Evolutionary conservation across 192 early-diverging fungal species (phyloP).

Genomic region (Backusella luteola): DNA sequence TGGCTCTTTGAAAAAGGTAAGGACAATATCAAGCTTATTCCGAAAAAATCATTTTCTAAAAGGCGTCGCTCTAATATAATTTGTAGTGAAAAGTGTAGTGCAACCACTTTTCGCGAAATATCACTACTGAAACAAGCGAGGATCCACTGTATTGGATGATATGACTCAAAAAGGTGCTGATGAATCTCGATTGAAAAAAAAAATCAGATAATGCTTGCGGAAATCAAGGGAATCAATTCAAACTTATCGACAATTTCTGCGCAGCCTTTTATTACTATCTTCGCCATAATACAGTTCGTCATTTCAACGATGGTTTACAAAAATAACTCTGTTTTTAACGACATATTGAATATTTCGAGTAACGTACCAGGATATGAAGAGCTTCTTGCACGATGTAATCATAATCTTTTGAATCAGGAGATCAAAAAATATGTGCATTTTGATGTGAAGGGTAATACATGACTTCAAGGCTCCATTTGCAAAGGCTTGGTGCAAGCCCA

Average conservation of each 20-base stretch:
- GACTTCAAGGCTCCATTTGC: conserved; percentile 83
- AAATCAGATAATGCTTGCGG: conserved; percentile 58
- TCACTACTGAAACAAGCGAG: too few relatives aligned
- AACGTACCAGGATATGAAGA: conserved; percentile 88
- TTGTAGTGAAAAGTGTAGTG: too few relatives aligned
- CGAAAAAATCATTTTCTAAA: too few relatives aligned
- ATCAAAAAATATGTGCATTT: conserved; percentile 74
- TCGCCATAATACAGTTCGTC: conserved; percentile 72
- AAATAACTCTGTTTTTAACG: conserved; percentile 46
- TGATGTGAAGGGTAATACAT: conserved; percentile 52
- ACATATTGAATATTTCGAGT: conserved; percentile 73
- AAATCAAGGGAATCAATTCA: conserved; percentile 63
- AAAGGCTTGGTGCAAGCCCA: conserved; percentile 87
- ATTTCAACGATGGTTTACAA: conserved; percentile 60
- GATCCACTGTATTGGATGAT: conserved; percentile 52
- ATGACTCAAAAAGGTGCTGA: conserved; percentile 66
- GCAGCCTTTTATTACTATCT: conserved; percentile 93
- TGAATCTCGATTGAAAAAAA: conserved; percentile 52
- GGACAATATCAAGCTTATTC: too few relatives aligned
- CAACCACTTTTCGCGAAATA: too few relatives aligned
- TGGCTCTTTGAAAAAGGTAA: too few relatives aligned
- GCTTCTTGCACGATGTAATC: conserved; percentile 93
- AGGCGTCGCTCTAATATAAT: too few relatives aligned
- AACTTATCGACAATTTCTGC: conserved; percentile 64
- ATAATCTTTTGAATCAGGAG: conserved; percentile 85